Conservation (phyloP, 805 yeast species). For the Metschnikowia peoriensis region DNA sequence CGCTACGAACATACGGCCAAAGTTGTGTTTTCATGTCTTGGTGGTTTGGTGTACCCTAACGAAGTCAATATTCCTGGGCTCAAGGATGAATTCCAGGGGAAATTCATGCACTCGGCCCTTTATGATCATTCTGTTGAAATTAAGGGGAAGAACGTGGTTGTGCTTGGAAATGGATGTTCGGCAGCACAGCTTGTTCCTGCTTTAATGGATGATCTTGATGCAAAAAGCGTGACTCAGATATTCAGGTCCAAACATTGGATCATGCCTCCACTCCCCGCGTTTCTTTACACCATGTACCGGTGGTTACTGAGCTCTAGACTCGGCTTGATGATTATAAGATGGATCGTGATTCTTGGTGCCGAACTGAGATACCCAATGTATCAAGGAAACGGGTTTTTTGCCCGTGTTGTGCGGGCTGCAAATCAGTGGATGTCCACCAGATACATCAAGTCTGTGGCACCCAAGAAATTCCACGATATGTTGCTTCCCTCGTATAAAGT, state of each 20-base stretch:
- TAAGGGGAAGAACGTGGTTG: conserved; percentile 35
- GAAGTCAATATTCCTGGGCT: conserved; percentile 31
- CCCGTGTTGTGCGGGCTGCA: conserved; percentile 27
- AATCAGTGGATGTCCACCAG: conserved; percentile 19
- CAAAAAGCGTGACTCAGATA: conserved; percentile 30
- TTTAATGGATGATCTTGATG: conserved; percentile 27
- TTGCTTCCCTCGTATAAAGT: conserved; percentile 38
- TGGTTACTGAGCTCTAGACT: conserved; percentile 24
- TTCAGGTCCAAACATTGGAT: conserved; percentile 38
- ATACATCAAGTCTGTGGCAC: conserved; percentile 31
- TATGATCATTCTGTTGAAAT: conserved; percentile 35
- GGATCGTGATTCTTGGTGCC: conserved; percentile 27
- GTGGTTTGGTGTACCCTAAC: conserved; percentile 39
- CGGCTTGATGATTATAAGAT: conserved; percentile 30
- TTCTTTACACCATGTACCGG: conserved; percentile 22
- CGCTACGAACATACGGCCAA: conserved; percentile 28
- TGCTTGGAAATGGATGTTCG: conserved; percentile 44
- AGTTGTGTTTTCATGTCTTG: conserved; percentile 28
- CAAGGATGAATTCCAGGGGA: conserved; percentile 34
- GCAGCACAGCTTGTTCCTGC: conserved; percentile 43
- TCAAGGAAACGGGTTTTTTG: conserved; percentile 26
- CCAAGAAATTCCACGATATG: conserved; percentile 31
- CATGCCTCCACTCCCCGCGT: conserved; percentile 36
- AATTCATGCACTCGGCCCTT: conserved; percentile 41
- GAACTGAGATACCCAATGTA: conserved; percentile 38